Base-by-base conservation (phyloP, 2,329 filamentous ascomycete species). In the Coniochaeta hoffmannii region DNA sequence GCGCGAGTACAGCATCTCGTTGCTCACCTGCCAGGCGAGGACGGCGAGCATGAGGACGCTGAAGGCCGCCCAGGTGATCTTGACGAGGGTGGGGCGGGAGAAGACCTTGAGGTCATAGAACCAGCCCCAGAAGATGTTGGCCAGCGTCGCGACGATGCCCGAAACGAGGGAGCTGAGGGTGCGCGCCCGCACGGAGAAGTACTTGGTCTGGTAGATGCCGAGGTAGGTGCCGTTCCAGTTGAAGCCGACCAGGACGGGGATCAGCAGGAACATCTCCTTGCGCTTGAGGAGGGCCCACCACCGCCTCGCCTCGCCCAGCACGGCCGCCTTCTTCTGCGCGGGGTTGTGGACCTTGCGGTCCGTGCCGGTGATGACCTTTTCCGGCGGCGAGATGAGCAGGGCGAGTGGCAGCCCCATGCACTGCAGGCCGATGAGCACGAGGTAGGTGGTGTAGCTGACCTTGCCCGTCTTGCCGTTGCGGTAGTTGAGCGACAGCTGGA, bases 161-260 rank as follows among this genome's bases (percentile, higher is more conserved):
- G 76, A 76, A 0, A 69, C 70, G 41, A 80, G 59, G 0, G 75
- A 71, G 0, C 72, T 73, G 2, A 80, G 66, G 1, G 76, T 73
- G 3, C 77, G 67, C 0, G 76, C 66, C 2, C 77, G 71, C 2
- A 80, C 77, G 3, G 75, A 77, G 59, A 79, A 79, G 65, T 80
- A 80, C 26, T 71, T 75, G 10, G 77, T 75, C 15, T 80, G 68
- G 60, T 80, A 81, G 17, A 78, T 79, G 7, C 77, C 75, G 22
- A 77, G 66, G 26, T 81, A 80, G 0, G 76, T 77, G 30, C 62
- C 64, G 57, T 78, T 80, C 73, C 77, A 81, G 56, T 77, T 74
- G 59, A 77, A 78, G 0, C 75, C 74, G 0, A 79, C 61, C 17
- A 79, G 69, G 15, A 80, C 70, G 0, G 77, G 77, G 4, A 79